Evolutionary conservation across 371 early-diverging fungal species (phyloP).

Genomic region (Rhizomucor pusillus): DNA sequence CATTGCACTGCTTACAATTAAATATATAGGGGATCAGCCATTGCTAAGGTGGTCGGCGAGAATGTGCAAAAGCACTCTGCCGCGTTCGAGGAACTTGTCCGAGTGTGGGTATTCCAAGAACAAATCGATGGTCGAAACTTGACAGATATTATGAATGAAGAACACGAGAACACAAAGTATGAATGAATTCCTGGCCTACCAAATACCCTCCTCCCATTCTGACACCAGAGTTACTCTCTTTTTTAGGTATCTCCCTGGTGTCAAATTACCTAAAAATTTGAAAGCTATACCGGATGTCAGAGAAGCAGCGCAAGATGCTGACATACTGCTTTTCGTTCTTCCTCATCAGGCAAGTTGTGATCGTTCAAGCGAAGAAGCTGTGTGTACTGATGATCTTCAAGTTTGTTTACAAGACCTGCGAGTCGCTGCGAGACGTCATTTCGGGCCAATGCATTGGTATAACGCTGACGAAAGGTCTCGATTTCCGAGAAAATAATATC

Average conservation of each 20-base stretch:
- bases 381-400: background rate
- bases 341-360: slow-evolving; percentile 76
- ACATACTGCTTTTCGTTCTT: slow-evolving; percentile 93
- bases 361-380: background rate
- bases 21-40: slow-evolving; percentile 89
- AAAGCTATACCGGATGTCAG: slow-evolving; percentile 75
- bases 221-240: background rate
- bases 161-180: slow-evolving; percentile 93
- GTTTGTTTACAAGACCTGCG: slow-evolving; percentile 80
- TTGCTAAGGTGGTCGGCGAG: slow-evolving; percentile 88
- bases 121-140: slow-evolving; percentile 77
- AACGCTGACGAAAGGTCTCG: slow-evolving; percentile 74
- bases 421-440: slow-evolving; percentile 63
- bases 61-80: slow-evolving; percentile 68
- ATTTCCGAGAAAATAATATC: slow-evolving; percentile 20
- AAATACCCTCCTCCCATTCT: background rate
- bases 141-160: slow-evolving; percentile 91
- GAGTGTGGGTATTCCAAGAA: slow-evolving; percentile 96
- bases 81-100: slow-evolving; percentile 74
- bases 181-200: background rate
- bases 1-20: slow-evolving; percentile 4
- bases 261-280: slow-evolving; percentile 83
- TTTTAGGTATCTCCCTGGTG: slow-evolving; percentile 80
- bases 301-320: slow-evolving; percentile 72
- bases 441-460: slow-evolving; percentile 75